Conservation (phyloP, 2,329 filamentous ascomycete species). For the Zymoseptoria tritici region DNA sequence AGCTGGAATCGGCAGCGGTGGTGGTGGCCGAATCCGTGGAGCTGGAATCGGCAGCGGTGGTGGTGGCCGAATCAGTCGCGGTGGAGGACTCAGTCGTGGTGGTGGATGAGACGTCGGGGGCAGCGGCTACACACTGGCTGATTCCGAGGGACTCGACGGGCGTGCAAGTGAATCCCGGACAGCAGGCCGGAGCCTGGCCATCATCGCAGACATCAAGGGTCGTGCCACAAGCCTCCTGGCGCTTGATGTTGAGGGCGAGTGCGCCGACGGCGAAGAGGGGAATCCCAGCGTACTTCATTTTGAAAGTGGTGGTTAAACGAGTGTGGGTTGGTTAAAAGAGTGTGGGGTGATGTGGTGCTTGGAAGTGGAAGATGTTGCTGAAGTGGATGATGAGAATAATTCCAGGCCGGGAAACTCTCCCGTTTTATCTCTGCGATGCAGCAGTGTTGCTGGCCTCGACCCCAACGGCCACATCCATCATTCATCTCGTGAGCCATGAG, state of each 20-base stretch:
- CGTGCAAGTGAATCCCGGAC: background rate
- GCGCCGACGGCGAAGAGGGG: background rate
- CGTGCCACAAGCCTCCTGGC: background rate
- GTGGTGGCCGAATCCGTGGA: background rate
- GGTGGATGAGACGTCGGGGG: no score
- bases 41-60: no score
- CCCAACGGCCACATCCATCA: no score
- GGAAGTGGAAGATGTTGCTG: background rate
- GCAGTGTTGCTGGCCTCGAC: background rate
- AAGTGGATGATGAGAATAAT: background rate
- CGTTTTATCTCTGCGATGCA: background rate
- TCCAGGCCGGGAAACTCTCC: background rate
- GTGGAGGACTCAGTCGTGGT: background rate
- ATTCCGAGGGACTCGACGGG: no score
- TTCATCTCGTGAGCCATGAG: background rate
- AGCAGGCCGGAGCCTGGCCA: background rate
- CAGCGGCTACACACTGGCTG: no score
- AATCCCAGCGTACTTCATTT: background rate
- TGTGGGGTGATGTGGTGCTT: background rate
- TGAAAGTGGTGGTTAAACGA: background rate
- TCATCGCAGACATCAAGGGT: no score
- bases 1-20: background rate
- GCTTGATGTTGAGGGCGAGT: background rate
- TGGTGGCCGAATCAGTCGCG: no score
- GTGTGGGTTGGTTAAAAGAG: background rate